Conservation (phyloP, 1,284 basidiomycete genomes). For the Taiwanofungus camphoratus region DNA sequence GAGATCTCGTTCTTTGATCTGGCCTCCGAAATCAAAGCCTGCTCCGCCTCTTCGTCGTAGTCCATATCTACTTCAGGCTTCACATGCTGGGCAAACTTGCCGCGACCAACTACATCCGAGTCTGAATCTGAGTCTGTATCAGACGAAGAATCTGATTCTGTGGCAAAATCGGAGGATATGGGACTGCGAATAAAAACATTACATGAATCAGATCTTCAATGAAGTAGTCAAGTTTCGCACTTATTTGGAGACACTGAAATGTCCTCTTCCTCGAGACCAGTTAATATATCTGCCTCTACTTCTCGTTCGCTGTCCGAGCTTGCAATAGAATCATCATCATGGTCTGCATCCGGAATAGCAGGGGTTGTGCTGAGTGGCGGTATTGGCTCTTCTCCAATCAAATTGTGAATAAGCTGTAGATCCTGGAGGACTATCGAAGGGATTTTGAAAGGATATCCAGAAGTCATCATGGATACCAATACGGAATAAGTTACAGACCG, state of each 20-base stretch:
- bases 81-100: conserved; percentile 14
- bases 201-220: too few species aligned
- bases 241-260: too few species aligned
- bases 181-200: conserved; percentile 11
- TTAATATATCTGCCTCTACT: conserved; percentile 54
- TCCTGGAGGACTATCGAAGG: conserved; percentile 65
- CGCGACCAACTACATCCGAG: conserved; percentile 23
- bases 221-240: too few species aligned
- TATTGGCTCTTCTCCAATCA: conserved; percentile 39
- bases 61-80: conserved; percentile 34
- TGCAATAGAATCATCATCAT: conserved; percentile 35
- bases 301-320: conserved; percentile 55
- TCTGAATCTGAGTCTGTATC: conserved; percentile 41
- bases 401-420: conserved; percentile 61
- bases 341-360: not conserved
- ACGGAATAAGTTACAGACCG: not conserved
- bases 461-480: conserved; percentile 17
- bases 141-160: conserved; percentile 33
- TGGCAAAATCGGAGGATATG: conserved; percentile 20
- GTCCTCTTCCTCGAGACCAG: conserved; percentile 30
- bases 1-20: conserved; percentile 61
- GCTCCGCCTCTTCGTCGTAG: conserved; percentile 44
- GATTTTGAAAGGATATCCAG: conserved; percentile 42
- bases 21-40: conserved; percentile 31
- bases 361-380: conserved; percentile 9